Conservation (phyloP, 2,329 filamentous ascomycete genomes). For the Colletotrichum gigasporum region DNA sequence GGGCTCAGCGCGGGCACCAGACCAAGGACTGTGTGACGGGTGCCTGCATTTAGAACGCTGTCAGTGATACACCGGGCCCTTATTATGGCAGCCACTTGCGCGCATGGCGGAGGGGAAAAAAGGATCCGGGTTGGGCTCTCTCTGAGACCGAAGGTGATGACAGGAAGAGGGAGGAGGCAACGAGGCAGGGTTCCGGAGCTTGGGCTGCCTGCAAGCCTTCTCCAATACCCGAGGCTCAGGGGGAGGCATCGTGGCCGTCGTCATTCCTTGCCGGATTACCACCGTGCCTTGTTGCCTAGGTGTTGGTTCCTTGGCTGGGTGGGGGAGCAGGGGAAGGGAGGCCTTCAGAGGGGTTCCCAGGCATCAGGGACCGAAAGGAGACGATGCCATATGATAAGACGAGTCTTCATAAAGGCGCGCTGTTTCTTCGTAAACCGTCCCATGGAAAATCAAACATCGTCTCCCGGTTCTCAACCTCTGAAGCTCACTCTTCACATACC, state of each 20-base stretch:
- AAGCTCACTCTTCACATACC: neutral
- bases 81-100: neutral
- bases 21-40: neutral
- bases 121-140: neutral
- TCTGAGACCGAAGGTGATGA: neutral
- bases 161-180: neutral
- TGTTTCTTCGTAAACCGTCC: neutral
- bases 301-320: neutral
- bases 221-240: neutral
- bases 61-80: constrained; percentile 15
- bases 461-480: neutral
- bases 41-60: constrained; percentile 23
- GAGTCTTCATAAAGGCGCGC: neutral
- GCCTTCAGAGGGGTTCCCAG: neutral
- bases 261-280: too few species aligned
- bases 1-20: neutral
- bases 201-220: neutral
- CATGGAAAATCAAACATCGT: neutral
- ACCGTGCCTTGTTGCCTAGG: neutral
- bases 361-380: neutral
- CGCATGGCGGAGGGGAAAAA: neutral
- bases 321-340: neutral
- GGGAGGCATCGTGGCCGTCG: too few species aligned
- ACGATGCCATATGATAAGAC: neutral
- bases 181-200: neutral